Conservation (phyloP, 2,329 filamentous ascomycete species). For the Aschersonia sp. region DNA sequence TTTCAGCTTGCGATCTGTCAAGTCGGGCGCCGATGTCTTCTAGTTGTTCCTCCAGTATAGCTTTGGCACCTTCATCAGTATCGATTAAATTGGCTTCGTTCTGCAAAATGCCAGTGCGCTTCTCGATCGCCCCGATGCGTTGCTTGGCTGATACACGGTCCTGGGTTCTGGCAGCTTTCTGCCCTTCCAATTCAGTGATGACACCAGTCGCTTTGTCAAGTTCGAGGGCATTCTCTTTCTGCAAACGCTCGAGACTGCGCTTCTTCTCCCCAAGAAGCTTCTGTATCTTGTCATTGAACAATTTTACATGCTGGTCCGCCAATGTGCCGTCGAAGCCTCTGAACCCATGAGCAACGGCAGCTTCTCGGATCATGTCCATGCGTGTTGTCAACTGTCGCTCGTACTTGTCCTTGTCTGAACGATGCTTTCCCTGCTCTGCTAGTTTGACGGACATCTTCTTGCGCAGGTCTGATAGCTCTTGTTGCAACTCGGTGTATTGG, state of each 20-base stretch:
- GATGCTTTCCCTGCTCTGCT: slow-evolving; percentile 58
- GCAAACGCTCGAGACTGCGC: slow-evolving; percentile 58
- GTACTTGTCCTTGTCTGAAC: slow-evolving; percentile 77
- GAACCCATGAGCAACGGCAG: slow-evolving; percentile 63
- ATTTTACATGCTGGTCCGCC: slow-evolving; percentile 54
- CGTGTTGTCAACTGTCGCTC: slow-evolving; percentile 65
- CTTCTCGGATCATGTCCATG: slow-evolving; percentile 59
- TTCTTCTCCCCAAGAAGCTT: slow-evolving; percentile 68
- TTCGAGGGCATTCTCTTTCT: slow-evolving; percentile 60
- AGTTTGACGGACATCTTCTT: slow-evolving; percentile 35
- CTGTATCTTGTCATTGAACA: slow-evolving; percentile 65
- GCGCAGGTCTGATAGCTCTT: slow-evolving; percentile 28
- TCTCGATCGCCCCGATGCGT: slow-evolving; percentile 60
- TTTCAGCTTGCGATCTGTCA: slow-evolving; percentile 44
- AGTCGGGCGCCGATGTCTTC: slow-evolving; percentile 53
- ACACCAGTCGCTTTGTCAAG: slow-evolving; percentile 55
- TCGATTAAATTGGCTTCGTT: slow-evolving; percentile 56
- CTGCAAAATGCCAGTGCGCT: slow-evolving; percentile 51
- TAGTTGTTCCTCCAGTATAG: slow-evolving; percentile 58
- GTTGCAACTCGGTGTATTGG: slow-evolving; percentile 51
- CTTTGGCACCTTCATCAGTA: slow-evolving; percentile 74
- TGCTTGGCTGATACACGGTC: slow-evolving; percentile 60
- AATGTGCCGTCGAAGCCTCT: slow-evolving; percentile 73
- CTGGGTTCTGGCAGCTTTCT: slow-evolving; percentile 57
- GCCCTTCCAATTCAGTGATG: slow-evolving; percentile 60